These are phyloP conservation scores for Solanum ossicruentum DNA, from an alignment of 257 asterid genomes.

Conservation along the genomic window DNA sequence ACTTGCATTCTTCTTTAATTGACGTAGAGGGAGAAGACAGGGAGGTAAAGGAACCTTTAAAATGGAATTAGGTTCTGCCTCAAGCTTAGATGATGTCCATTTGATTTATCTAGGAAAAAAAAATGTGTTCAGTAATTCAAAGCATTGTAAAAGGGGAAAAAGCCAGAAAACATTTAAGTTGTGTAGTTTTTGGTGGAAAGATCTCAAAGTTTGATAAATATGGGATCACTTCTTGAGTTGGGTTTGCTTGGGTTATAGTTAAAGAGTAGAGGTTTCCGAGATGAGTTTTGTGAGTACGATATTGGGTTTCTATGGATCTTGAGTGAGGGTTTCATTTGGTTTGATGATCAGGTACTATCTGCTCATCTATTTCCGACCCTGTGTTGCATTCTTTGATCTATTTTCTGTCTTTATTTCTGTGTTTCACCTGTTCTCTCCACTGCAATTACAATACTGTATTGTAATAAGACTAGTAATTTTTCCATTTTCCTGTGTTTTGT, in stretches of 20 bases:
- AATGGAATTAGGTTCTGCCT: not conserved
- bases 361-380: slow-evolving; percentile 59
- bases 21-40: not conserved
- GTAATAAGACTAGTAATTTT: not conserved
- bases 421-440: not conserved
- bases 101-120: not conserved
- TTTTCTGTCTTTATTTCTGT: not conserved
- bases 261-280: not conserved
- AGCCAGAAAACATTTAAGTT: too few relatives aligned
- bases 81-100: not conserved
- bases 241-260: not conserved
- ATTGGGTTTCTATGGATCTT: slow-evolving; percentile 70
- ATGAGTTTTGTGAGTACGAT: slow-evolving; percentile 71
- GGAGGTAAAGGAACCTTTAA: not conserved
- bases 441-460: too few relatives aligned
- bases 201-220: not conserved
- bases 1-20: not conserved
- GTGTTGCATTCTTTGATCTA: not conserved
- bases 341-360: slow-evolving; percentile 18
- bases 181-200: not conserved
- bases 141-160: not conserved
- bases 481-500: not conserved
- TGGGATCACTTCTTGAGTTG: not conserved
- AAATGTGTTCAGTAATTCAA: not conserved
- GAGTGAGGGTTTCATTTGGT: slow-evolving; percentile 54